Percentiles rank a stretch among this genome's conserved stretches.
Conservation (phyloP, 2,329 filamentous ascomycete genomes). For the Cladosporium halotolerans region DNA sequence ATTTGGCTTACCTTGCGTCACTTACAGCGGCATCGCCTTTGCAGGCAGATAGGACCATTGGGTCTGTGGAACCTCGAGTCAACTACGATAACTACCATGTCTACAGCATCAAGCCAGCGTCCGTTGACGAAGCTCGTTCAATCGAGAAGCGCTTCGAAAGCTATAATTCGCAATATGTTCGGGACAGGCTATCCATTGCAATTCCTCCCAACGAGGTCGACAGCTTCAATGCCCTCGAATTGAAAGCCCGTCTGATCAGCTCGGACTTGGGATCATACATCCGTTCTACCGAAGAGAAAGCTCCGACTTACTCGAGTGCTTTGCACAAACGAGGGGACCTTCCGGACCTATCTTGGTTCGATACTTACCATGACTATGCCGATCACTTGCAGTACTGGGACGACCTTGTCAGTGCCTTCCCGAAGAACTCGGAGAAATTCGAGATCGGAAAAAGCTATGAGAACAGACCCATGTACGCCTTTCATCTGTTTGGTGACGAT, state of each 20-base stretch:
- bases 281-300: not conserved
- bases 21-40: not conserved
- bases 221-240: constrained; percentile 29
- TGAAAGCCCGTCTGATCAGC: constrained; percentile 34
- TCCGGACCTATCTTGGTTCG: constrained; percentile 44
- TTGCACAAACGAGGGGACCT: constrained; percentile 9
- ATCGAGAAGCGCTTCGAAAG: constrained; percentile 30
- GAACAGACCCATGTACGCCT: constrained; percentile 39
- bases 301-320: constrained; percentile 10
- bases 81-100: constrained; percentile 39
- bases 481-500: constrained; percentile 49
- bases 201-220: constrained; percentile 4
- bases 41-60: not conserved
- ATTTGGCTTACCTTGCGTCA: not conserved
- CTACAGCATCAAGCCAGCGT: constrained; percentile 17
- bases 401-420: constrained; percentile 41
- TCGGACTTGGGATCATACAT: constrained; percentile 41
- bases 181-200: constrained; percentile 22
- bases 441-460: constrained; percentile 43
- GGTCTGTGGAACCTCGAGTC: constrained; percentile 13
- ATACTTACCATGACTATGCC: constrained; percentile 47
- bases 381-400: constrained; percentile 47
- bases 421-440: constrained; percentile 45
- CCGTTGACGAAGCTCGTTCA: not conserved
- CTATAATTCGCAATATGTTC: constrained; percentile 28